Conservation (phyloP, 208 protist species). For the Wallacemonas collosoma region DNA sequence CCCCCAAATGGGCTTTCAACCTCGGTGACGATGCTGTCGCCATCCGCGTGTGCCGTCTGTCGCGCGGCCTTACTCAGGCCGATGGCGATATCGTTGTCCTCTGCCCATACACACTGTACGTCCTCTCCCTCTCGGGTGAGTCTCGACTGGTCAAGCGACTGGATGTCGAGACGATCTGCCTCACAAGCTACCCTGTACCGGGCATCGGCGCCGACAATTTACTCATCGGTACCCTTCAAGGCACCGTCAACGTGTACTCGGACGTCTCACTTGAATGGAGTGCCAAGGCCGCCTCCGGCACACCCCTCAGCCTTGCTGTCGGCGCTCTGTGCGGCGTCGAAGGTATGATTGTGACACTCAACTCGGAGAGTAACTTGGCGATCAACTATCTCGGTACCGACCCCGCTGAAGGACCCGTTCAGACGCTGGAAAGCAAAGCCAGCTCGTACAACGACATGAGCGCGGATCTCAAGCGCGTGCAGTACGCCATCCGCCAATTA, state of each 20-base stretch:
- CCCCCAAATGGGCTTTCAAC: slow-evolving; percentile 71
- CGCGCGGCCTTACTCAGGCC: slow-evolving; percentile 31
- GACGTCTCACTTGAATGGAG: slow-evolving; percentile 91
- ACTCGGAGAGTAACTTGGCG: slow-evolving; percentile 55
- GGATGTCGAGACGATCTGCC: slow-evolving; percentile 66
- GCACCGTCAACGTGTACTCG: slow-evolving; percentile 80
- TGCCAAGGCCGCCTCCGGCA: slow-evolving; percentile 42
- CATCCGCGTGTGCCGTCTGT: slow-evolving; percentile 68
- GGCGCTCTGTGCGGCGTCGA: slow-evolving; percentile 58
- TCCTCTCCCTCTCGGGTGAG: slow-evolving; percentile 58
- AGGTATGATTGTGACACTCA: slow-evolving; percentile 84
- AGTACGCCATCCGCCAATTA: slow-evolving; percentile 63
- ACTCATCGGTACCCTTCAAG: slow-evolving; percentile 75
- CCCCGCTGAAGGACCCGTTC: slow-evolving; percentile 70
- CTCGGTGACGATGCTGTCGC: slow-evolving; percentile 87
- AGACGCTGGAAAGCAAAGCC: slow-evolving; percentile 76
- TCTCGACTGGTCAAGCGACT: slow-evolving; percentile 57
- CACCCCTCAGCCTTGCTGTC: slow-evolving; percentile 65
- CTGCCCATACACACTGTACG: slow-evolving; percentile 74
- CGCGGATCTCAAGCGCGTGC: slow-evolving; percentile 70
- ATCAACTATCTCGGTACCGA: slow-evolving; percentile 95
- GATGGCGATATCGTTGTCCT: slow-evolving; percentile 83
- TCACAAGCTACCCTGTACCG: slow-evolving; percentile 67
- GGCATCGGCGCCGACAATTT: slow-evolving; percentile 67
- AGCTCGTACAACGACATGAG: slow-evolving; percentile 85